Evolutionary conservation across 2,329 filamentous ascomycete species (phyloP), one percentile per base, ranked within the genome.

Genomic region (Mariannaea elegans): DNA sequence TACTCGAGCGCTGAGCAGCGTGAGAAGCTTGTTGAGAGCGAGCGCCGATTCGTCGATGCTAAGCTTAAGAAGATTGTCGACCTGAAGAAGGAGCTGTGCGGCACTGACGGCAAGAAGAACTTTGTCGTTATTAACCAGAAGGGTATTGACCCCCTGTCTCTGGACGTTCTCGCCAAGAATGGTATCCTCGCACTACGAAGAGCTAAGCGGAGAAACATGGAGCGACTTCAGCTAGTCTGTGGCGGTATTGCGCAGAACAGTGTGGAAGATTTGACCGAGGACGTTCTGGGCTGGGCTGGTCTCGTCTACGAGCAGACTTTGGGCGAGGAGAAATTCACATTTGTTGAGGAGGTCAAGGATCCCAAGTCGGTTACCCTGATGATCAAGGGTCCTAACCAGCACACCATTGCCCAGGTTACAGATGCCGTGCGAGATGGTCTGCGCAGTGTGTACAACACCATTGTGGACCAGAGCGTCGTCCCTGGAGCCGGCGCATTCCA

Each of bases 51-150:
- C 71, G 93, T 99, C 44, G 95, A 99, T 72, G 89, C 95, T 66
- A 99, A 98, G 84, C 81, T 99, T 68, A 91, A 93, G 79, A 97
- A 97, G 84, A 98, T 99, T 76, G 92, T 99, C 12, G 94, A 97
- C 69, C 83, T 99, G 65, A 99, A 99, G 87, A 97, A 98, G 83
- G 88, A 97, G 78, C 93, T 98, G 13, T 99, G 95, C 78, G 95
- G 94, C 27, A 90, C 89, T 70, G 95, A 98, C 72, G 88, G 90
- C 8, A 95, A 92, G 81, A 97, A 98, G 85, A 90, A 91, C 72
- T 99, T 99, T 75, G 95, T 98, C 66, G 90, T 99, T 72, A 92
- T 99, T 79, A 99, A 99, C 83, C 95, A 99, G 80, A 99, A 99
- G 85, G 95, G 95, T 64, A 99, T 99, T 70, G 95, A 99, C 76